Evolutionary conservation across 495 filamentous ascomycete genomes (phyloP).

Genomic region (Xylaria scruposa): DNA sequence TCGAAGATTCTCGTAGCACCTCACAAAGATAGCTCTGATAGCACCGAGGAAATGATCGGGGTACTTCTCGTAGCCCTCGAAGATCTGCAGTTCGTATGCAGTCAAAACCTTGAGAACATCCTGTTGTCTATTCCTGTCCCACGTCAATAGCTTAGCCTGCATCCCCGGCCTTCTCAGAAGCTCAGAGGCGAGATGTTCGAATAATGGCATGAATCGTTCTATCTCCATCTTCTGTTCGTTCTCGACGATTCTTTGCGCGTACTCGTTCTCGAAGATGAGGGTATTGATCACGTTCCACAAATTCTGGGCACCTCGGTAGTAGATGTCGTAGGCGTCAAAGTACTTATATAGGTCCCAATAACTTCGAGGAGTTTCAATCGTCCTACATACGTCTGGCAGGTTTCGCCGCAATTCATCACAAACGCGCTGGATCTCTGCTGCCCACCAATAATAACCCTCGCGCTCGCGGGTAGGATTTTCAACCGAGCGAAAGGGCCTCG

Average conservation of each 20-base stretch:
- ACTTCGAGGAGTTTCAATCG: slow-evolving; percentile 29
- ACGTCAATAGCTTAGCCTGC: slow-evolving; percentile 8
- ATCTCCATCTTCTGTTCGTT: slow-evolving; percentile 25
- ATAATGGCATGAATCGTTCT: slow-evolving; percentile 25
- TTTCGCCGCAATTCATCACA: slow-evolving; percentile 37
- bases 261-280: slow-evolving; percentile 42
- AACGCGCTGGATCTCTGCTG: slow-evolving; percentile 38
- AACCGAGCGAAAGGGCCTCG: slow-evolving; percentile 32
- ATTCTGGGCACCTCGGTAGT: slow-evolving; percentile 51
- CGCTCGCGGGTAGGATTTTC: slow-evolving; percentile 36
- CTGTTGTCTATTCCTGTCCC: background rate
- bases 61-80: slow-evolving; percentile 21
- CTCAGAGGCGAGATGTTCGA: slow-evolving; percentile 13
- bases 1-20: background rate
- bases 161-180: slow-evolving; percentile 7
- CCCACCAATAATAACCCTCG: slow-evolving; percentile 32
- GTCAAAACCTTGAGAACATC: slow-evolving; percentile 21
- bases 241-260: slow-evolving; percentile 1
- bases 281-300: slow-evolving; percentile 47
- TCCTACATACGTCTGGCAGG: slow-evolving; percentile 42
- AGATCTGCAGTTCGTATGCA: slow-evolving; percentile 2
- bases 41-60: slow-evolving; percentile 1
- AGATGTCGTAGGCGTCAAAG: slow-evolving; percentile 60
- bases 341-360: slow-evolving; percentile 55
- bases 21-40: slow-evolving; percentile 16